Evolutionary conservation across 345 rosid genomes (phyloP).

Genomic region (Zanthoxylum bungeanum): DNA sequence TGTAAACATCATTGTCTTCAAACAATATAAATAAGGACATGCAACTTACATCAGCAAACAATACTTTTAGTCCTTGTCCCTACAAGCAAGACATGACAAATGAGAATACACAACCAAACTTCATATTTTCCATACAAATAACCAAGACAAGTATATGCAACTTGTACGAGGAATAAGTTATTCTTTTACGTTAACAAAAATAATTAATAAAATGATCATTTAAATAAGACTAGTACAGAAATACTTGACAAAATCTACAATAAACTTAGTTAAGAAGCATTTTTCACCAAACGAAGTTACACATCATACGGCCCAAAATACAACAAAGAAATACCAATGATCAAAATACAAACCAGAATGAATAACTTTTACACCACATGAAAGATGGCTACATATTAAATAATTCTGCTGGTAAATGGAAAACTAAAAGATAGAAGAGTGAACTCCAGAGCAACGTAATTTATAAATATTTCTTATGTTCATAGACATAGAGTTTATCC

Average conservation of each 20-base stretch:
- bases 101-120: neutral
- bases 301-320: neutral
- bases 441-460: neutral
- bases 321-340: neutral
- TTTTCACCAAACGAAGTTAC: neutral
- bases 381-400: neutral
- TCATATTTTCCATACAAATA: no score
- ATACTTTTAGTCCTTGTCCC: no score
- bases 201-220: no score
- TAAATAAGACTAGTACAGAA: no score
- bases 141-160: neutral
- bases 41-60: neutral
- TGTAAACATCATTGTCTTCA: neutral
- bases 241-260: neutral
- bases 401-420: neutral
- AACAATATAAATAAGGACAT: neutral
- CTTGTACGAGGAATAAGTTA: neutral
- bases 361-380: neutral
- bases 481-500: neutral
- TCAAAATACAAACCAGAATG: neutral
- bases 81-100: neutral
- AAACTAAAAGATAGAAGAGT: neutral
- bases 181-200: neutral
- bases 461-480: neutral
- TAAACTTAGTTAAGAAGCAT: neutral